These are phyloP conservation scores for Globisporangium acanthophoron DNA, from an alignment of 352 stramenopile genomes.

Conservation along the genomic window DNA sequence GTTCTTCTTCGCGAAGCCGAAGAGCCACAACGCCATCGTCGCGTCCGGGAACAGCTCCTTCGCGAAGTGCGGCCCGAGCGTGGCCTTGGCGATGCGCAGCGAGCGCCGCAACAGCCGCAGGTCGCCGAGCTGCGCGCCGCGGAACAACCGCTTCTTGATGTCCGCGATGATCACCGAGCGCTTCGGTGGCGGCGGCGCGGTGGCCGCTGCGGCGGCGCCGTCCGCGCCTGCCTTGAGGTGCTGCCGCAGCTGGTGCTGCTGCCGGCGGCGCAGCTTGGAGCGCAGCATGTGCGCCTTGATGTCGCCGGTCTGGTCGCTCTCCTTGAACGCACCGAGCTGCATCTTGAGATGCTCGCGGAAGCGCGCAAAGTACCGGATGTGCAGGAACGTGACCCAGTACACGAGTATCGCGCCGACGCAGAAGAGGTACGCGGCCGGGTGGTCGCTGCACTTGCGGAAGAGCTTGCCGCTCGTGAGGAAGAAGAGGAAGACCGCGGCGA, in stretches of 20 bases:
- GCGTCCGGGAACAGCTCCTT: constrained; percentile 63
- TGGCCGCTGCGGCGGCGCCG: background rate
- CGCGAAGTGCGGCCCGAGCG: constrained; percentile 51
- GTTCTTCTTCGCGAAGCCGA: constrained; percentile 77
- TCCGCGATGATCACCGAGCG: constrained; percentile 37
- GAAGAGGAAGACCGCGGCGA: constrained; percentile 20
- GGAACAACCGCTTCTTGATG: constrained; percentile 65
- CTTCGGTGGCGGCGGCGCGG: constrained; percentile 8
- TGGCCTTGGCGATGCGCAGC: constrained; percentile 44
- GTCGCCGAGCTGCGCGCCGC: constrained; percentile 66
- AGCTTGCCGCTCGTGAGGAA: constrained; percentile 48
- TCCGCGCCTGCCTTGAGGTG: constrained; percentile 42
- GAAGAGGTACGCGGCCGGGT: constrained; percentile 44
- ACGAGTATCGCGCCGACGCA: constrained; percentile 33
- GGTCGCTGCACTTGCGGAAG: constrained; percentile 45
- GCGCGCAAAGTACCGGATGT: constrained; percentile 35
- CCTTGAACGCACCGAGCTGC: constrained; percentile 79
- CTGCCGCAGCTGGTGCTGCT: constrained; percentile 43
- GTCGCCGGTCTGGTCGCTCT: constrained; percentile 76
- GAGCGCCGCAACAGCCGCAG: constrained; percentile 47
- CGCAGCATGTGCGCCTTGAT: constrained; percentile 15
- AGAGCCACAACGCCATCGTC: constrained; percentile 60
- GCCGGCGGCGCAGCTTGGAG: constrained; percentile 41
- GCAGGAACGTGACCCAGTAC: constrained; percentile 57
- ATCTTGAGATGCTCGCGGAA: constrained; percentile 86